Percentiles rank a stretch among this genome's conserved stretches.
Conservation (phyloP, 345 rosid species). For the Sisymbrium altissimum region DNA sequence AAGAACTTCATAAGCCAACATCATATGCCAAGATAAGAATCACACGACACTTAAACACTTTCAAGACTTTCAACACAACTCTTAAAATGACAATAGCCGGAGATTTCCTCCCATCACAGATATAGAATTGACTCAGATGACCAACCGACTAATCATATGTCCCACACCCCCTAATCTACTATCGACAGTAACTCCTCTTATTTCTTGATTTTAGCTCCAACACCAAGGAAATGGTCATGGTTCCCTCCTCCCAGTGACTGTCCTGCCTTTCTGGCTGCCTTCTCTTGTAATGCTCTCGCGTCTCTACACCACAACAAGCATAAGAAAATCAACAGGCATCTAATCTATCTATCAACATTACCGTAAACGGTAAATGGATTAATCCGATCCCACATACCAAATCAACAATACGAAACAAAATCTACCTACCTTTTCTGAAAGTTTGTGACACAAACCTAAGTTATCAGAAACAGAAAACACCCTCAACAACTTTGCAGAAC, state of each 20-base stretch:
- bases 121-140: neutral
- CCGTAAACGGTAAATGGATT: neutral
- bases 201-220: slow-evolving; percentile 38
- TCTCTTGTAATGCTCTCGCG: slow-evolving; percentile 79
- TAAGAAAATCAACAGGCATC: neutral
- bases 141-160: neutral
- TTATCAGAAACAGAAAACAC: neutral
- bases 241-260: slow-evolving; percentile 47
- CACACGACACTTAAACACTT: neutral
- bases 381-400: neutral
- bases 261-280: slow-evolving; percentile 70
- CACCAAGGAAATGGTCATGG: slow-evolving; percentile 25
- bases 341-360: neutral
- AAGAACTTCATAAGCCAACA: slow-evolving; percentile 18
- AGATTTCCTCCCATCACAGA: neutral
- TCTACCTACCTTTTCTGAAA: neutral
- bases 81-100: neutral
- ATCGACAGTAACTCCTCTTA: neutral
- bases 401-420: neutral
- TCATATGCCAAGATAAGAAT: slow-evolving; percentile 1
- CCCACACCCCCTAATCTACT: neutral
- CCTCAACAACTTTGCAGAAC: neutral
- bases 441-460: neutral
- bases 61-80: neutral
- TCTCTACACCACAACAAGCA: slow-evolving; percentile 39